Base-by-base conservation (phyloP, 108 stramenopile genomes). In the Fragilariopsis cylindrus region DNA sequence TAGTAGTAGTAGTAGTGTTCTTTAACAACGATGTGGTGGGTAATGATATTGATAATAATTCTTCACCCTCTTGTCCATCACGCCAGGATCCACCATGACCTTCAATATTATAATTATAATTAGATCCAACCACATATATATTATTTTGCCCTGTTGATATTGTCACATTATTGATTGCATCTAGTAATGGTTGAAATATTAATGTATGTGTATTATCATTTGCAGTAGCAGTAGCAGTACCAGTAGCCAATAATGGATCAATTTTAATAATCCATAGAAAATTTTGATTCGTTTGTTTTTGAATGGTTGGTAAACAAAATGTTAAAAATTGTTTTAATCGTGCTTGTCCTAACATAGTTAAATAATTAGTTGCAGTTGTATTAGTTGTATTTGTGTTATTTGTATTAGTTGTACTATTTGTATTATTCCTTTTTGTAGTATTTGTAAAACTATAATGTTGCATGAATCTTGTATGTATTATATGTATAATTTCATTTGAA, bases 231-330 rank as follows among this genome's bases (percentile, higher is more conserved):
- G 30, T 30, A 21, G 1, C 21, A 30, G 30, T 2, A 30, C n/a
- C n/a, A n/a, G 0, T 1, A 21, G 30, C 42, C 88, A 93, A 60
- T 39, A 81, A 39, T 18, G 91, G 93, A 82, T 94, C 93, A 4
- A 86, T 82, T 63, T 94, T 90, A 69, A 94, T 90, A 21, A 94
- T 81, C 93, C 93, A 94, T 5, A 94, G 64, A 64, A 94, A 88
- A 16, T 78, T 46, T 41, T 78, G 75, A n/a, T 80, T 66, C 0
- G 77, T 64, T 58, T 81, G 82, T 12, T 49, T 30, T 16, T 48
- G 12, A 54, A 75, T 81, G 48, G 77, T 79, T n/a, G 75, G 87
- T 5, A 94, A 75, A 54, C 88, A 88, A 60, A 94, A 83, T 4
- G 84, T 75, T 47, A 79, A 60, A 60, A 94, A 89, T 7, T 89